Evolutionary conservation across 1,284 basidiomycete species (phyloP).

Genomic region (Cystobasidium pallidum): DNA sequence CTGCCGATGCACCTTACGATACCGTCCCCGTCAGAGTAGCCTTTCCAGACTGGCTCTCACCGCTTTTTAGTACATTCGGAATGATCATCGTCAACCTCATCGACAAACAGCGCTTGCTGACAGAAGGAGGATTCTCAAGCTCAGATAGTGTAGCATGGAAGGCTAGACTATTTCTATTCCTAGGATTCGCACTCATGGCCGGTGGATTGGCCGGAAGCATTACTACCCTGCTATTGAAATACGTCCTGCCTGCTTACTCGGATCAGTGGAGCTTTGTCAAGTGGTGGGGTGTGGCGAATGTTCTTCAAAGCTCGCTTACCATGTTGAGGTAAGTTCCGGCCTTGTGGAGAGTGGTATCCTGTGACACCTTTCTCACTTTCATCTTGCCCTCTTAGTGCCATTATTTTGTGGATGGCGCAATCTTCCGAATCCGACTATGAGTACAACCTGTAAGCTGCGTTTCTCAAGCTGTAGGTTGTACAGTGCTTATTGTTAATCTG

Average conservation of each 20-base stretch:
- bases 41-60: slow-evolving; percentile 82
- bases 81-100: slow-evolving; percentile 92
- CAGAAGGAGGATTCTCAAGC: slow-evolving; percentile 63
- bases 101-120: slow-evolving; percentile 84
- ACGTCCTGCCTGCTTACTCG: slow-evolving; percentile 73
- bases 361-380: background rate
- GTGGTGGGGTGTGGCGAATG: slow-evolving; percentile 93
- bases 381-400: slow-evolving; percentile 60
- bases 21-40: slow-evolving; percentile 74
- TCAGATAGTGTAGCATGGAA: slow-evolving; percentile 72
- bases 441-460: slow-evolving; percentile 67
- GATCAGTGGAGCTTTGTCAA: slow-evolving; percentile 67
- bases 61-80: slow-evolving; percentile 88
- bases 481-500: too few species aligned
- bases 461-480: too few species aligned
- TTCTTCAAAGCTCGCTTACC: slow-evolving; percentile 84
- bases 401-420: slow-evolving; percentile 85
- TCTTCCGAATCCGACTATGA: slow-evolving; percentile 79
- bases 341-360: background rate
- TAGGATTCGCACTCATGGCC: slow-evolving; percentile 95
- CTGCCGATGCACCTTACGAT: slow-evolving; percentile 65
- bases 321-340: slow-evolving; percentile 66
- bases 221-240: slow-evolving; percentile 88
- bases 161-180: slow-evolving; percentile 84
- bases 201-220: slow-evolving; percentile 92